phyloP scores from a whole-genome alignment of 768 basidiomycete species.

The Pisolithus tinctorius region DNA sequence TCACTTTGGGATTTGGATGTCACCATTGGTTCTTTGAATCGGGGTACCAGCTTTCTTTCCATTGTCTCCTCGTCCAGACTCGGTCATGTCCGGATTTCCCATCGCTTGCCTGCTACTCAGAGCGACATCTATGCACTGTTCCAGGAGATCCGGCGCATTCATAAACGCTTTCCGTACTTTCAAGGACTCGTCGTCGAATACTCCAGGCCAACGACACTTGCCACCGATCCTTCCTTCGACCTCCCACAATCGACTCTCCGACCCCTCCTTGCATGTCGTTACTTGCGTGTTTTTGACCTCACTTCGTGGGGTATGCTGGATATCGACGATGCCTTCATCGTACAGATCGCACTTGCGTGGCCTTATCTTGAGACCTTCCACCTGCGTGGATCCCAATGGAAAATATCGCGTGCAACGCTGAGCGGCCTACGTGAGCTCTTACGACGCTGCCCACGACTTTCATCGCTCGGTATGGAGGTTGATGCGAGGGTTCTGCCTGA shows the following conservation, averaged over 20 bases:
- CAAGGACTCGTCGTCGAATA: conserved; percentile 12
- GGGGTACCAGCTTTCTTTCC: conserved; percentile 21
- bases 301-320: conserved; percentile 22
- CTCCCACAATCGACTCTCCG: conserved; percentile 18
- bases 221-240: conserved; percentile 12
- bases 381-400: conserved; percentile 25
- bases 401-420: conserved; percentile 12
- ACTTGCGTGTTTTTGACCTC: conserved; percentile 15
- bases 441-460: conserved; percentile 12
- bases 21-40: conserved; percentile 16
- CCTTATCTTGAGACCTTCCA: conserved; percentile 18
- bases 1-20: conserved; percentile 16
- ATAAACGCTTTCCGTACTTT: not conserved
- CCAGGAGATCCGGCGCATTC: conserved; percentile 8
- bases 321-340: conserved; percentile 22
- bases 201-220: too few relatives aligned
- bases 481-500: conserved; percentile 13
- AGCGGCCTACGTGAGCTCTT: conserved; percentile 16
- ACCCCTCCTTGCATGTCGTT: conserved; percentile 17
- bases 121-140: conserved; percentile 18
- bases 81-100: conserved; percentile 16
- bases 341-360: conserved; percentile 22
- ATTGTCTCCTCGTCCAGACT: conserved; percentile 18
- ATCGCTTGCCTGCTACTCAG: conserved; percentile 22
- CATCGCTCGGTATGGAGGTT: conserved; percentile 17